phyloP scores from a whole-genome alignment of 2,329 filamentous ascomycete genomes.

The Nemania serpens region DNA sequence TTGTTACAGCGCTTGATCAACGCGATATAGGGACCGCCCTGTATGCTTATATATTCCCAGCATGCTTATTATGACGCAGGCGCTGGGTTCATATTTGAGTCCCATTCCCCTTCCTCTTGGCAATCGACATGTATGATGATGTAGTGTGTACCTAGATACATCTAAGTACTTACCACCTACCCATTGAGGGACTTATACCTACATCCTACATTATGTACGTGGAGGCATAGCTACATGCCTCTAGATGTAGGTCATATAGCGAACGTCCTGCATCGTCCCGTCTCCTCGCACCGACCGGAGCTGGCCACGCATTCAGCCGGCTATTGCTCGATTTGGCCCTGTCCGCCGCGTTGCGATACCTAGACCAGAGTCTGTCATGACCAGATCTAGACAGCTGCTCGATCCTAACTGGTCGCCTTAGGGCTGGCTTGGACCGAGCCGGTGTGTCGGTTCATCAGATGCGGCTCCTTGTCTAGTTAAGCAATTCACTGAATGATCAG shows the following conservation, averaged over 20 bases:
- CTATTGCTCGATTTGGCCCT: slow-evolving; percentile 31
- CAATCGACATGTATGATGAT: too few relatives aligned
- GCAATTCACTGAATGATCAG: background rate
- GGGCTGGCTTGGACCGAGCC: slow-evolving; percentile 12
- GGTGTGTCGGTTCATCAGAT: slow-evolving; percentile 13
- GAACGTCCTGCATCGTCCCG: background rate
- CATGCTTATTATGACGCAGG: background rate
- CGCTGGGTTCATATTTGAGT: background rate
- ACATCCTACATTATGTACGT: too few relatives aligned
- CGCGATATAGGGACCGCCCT: too few relatives aligned
- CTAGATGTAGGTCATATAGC: background rate
- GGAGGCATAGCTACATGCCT: too few relatives aligned
- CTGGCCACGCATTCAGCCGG: slow-evolving; percentile 16
- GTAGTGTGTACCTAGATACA: too few relatives aligned
- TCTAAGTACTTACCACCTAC: too few relatives aligned
- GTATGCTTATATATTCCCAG: too few relatives aligned
- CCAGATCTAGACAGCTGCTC: slow-evolving; percentile 18
- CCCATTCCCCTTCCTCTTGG: background rate
- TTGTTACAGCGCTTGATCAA: too few relatives aligned
- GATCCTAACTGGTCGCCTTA: slow-evolving; percentile 24
- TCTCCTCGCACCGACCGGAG: slow-evolving; percentile 11
- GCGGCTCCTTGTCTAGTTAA: slow-evolving; percentile 13
- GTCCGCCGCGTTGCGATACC: slow-evolving; percentile 23
- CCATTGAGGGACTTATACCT: too few relatives aligned
- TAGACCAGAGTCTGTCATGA: background rate